phyloP scores from a whole-genome alignment of 2,329 filamentous ascomycete species.

The Pezizomycotina sp. region DNA sequence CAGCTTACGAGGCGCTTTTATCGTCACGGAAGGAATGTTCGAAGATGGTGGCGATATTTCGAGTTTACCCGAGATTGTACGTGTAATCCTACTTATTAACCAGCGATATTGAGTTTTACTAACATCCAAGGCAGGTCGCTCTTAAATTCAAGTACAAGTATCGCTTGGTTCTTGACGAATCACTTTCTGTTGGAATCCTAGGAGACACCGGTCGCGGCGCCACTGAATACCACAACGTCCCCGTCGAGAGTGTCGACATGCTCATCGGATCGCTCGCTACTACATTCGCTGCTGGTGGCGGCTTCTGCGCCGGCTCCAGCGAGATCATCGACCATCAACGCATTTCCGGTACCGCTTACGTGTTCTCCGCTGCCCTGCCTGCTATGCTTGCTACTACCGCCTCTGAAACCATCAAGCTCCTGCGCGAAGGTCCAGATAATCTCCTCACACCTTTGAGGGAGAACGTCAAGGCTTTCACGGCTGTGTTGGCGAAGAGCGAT shows the following conservation, averaged over 20 bases:
- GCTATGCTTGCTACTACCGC: slow-evolving; percentile 91
- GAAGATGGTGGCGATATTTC: slow-evolving; percentile 76
- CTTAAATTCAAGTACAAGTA: slow-evolving; percentile 96
- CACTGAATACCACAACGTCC: slow-evolving; percentile 92
- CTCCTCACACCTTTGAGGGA: slow-evolving; percentile 64
- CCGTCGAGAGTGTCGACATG: slow-evolving; percentile 88
- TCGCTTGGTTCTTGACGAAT: slow-evolving; percentile 91
- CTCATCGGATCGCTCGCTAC: slow-evolving; percentile 85
- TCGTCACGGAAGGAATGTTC: slow-evolving; percentile 88
- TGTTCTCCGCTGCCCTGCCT: slow-evolving; percentile 84
- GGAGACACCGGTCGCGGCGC: slow-evolving; percentile 80
- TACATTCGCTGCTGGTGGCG: slow-evolving; percentile 77
- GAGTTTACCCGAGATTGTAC: slow-evolving; percentile 68
- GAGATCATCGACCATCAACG: slow-evolving; percentile 95
- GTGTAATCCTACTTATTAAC: slow-evolving; percentile 26
- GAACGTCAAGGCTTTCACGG: slow-evolving; percentile 69
- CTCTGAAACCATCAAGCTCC: slow-evolving; percentile 69
- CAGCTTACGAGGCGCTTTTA: slow-evolving; percentile 81
- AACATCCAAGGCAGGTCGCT: slow-evolving; percentile 45
- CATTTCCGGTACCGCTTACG: slow-evolving; percentile 81
- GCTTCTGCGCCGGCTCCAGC: slow-evolving; percentile 81
- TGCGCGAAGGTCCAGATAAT: slow-evolving; percentile 67
- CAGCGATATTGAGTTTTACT: slow-evolving; percentile 3
- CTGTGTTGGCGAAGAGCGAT: slow-evolving; percentile 88
- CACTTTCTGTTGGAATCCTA: slow-evolving; percentile 89